phyloP scores from a whole-genome alignment of 257 asterid genomes.

The Nyctanthes arbortristis region DNA sequence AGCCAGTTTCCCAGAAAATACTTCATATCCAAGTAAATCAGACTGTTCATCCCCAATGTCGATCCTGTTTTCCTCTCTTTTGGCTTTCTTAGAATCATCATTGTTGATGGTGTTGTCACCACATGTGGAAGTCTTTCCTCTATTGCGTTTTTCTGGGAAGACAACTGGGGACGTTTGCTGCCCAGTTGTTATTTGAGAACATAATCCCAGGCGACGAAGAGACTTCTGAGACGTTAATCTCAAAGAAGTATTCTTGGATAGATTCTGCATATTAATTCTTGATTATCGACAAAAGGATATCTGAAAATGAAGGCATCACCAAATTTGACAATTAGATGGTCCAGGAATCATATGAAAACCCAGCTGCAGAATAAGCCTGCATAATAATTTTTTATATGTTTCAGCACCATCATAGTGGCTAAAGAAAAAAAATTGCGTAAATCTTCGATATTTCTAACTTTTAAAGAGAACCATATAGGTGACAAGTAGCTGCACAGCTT shows the following conservation, averaged over 20 bases:
- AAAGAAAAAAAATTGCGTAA: background rate
- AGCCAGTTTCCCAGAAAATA: slow-evolving; percentile 73
- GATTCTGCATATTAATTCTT: slow-evolving; percentile 60
- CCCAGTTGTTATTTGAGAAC: slow-evolving; percentile 77
- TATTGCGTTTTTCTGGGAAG: slow-evolving; percentile 82
- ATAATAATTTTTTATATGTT: slow-evolving; percentile 12
- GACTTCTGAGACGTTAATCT: slow-evolving; percentile 73
- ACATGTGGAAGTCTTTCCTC: slow-evolving; percentile 53
- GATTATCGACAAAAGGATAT: slow-evolving; percentile 24
- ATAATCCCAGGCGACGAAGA: slow-evolving; percentile 85
- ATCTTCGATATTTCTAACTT: background rate
- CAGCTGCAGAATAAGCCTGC: slow-evolving; percentile 43
- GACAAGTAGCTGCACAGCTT: background rate
- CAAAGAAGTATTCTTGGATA: slow-evolving; percentile 73
- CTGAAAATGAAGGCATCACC: slow-evolving; percentile 28
- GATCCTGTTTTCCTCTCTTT: slow-evolving; percentile 69
- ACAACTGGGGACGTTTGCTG: slow-evolving; percentile 94
- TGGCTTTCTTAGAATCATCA: slow-evolving; percentile 49
- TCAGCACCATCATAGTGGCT: slow-evolving; percentile 17
- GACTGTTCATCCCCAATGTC: slow-evolving; percentile 93
- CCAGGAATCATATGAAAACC: slow-evolving; percentile 28
- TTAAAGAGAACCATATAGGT: background rate
- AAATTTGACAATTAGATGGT: slow-evolving; percentile 24
- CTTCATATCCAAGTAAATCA: slow-evolving; percentile 84
- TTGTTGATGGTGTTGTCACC: slow-evolving; percentile 41